Evolutionary conservation across 2,329 filamentous ascomycete genomes (phyloP), one percentile per base, ranked within the genome.

Genomic region (Gyromitra esculenta): DNA sequence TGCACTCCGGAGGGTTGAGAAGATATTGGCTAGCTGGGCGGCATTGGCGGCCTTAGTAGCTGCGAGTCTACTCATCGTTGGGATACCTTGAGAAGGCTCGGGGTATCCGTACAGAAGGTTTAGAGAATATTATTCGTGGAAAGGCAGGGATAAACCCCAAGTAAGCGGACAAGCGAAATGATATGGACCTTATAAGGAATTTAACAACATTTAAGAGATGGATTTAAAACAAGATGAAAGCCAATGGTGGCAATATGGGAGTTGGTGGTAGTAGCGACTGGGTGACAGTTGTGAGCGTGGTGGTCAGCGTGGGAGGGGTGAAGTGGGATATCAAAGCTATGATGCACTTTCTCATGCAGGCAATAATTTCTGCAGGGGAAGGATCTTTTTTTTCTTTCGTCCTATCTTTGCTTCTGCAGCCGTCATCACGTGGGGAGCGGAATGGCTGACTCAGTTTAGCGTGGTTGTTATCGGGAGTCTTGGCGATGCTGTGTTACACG

Each of bases 171-270:
- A 54, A n/a, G 50, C 18, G 50, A 31, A 41, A 50, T 56, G 4
- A 21, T 6, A 37, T 54, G 21, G 21, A 59, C 65, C 65, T 59
- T 50, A 56, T 18, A 13, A 57, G 1, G 65, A 66, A 67, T 54
- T 37, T 1, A n/a, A 37, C 54, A 39, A 1, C 13, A 52, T 43
- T 65, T 43, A 31, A n/a, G 43, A 15, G 39, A n/a, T 3, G 35
- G n/a, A 59, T 59, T 59, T 13, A 2, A 54, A 52, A 54, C 18
- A 31, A n/a, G 25, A 31, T 31, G 25, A 31, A 31, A 0, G 25
- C 4, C 25, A 31, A 31, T 31, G 25, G 25, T 31, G 4, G 25
- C 25, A 31, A 31, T 31, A 31, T 31, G 25, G 25, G 25, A 3
- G 25, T 31, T 31, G 25, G 25, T 31, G 25, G 25, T 31, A 31